Base-by-base conservation (phyloP, 805 yeast genomes). In the Pachysolen tannophilus region DNA sequence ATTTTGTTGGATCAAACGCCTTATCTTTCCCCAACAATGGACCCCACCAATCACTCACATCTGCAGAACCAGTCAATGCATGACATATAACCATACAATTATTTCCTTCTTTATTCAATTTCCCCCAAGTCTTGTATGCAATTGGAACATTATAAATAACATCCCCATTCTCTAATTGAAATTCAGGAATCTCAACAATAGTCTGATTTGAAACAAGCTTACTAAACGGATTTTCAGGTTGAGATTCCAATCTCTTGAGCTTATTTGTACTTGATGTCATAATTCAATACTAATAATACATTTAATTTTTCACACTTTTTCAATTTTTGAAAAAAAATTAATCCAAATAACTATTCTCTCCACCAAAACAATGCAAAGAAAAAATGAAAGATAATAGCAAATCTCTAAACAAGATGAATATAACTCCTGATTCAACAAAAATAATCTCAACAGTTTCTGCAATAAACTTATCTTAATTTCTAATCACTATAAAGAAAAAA, bases 21-120 rank as follows among this genome's bases (percentile, higher is more conserved):
- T 79, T 72, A 10, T 76, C 82, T 4, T 76, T 72, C 1, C 97
- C 98, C 20, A 92, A 61, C 17, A 92, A 58, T 0, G 97, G 97
- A 0, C 97, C 97, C 98, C 98, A 92, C 98, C 98, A 92, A 50
- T 92, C 98, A 26, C 82, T 71, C 13, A 90, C 95, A 54, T 92
- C 97, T 0, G 95, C 73, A 0, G 96, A 86, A 0, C 98, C 98
- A 0, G 97, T 87, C 37, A 92, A 65, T 0, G 98, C 97, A 63
- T 92, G 98, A 48, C 95, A 83, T 10, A 92, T 83, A n/a, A 92
- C 75, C 66, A 92, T 63, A 40, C 80, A 87, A 53, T 92, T 92
- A 45, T 78, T 78, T 7, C 71, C 76, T 3, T 56, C 61, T 6
- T 65, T 72, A 51, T 87, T 87, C 31, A 92, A 67, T 37, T 72